Base-by-base conservation (phyloP, 2,329 filamentous ascomycete genomes). In the Incumbomyces delicatus region DNA sequence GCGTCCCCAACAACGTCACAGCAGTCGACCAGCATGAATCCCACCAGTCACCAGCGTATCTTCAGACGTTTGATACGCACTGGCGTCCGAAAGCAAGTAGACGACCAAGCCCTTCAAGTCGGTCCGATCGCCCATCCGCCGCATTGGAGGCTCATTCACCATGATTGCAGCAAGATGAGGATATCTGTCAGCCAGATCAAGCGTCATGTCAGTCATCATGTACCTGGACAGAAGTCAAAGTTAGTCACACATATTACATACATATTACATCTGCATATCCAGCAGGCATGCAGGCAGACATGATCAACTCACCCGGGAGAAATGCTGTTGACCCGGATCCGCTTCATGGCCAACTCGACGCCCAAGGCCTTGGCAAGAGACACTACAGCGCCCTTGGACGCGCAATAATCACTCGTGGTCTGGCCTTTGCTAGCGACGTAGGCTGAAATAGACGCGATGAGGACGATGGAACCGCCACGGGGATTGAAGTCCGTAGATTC, bases 331-430 rank as follows among this genome's bases (percentile, higher is more conserved):
- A 70, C 66, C 6, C 68, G 61, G 50, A 70, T 69, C 32, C 66
- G 65, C 52, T 72, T 60, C 47, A 68, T 59, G 17, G 67, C 64
- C 68, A 70, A 71, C 57, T 74, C 70, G 66, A 72, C 71, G 11
- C 67, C 69, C 12, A 65, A 52, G 11, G 60, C 60, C 32, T 58
- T 54, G 20, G 54, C 58, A 56, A 64, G 61, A 33, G 51, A 58
- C 54, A 32, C 57, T 49, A 45, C 60, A n/a, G 66, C 70, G 16
- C 64, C 70, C 57, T 73, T 72, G 42, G 66, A 53, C 11, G 50
- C 46, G 35, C 48, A 50, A 41, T 56, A 56, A 14, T 42, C 50
- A 18, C 50, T 53, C 6, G 41, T 37, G 14, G 33, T 29, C 33
- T 56, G 52, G 4, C 44, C 45, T 32, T 40, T 44, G 35, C 39